Evolutionary conservation across 768 basidiomycete genomes (phyloP), one percentile per base, ranked within the genome.

Genomic region (Suillus discolor): DNA sequence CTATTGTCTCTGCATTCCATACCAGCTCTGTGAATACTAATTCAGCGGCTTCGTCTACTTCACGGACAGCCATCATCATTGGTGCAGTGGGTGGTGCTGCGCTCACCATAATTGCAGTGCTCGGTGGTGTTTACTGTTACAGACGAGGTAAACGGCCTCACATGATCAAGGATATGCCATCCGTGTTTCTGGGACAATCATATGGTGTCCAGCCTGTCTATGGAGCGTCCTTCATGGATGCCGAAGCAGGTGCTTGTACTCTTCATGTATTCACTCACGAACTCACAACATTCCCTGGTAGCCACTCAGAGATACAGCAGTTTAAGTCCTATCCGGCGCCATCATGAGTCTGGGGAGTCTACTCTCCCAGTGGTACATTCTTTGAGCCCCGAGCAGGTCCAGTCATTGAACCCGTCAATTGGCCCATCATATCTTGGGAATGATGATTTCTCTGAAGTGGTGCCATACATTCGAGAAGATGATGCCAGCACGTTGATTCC

Each of bases 401-500:
- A 20, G 18, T 42, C 39, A 25, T 12, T 28, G 0, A 59, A 20
- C 18, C 12, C 39, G 1, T 41, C 25, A 18, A 18, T 16, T 25
- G 23, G 57, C 23, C 1, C 25, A 1, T 41, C 57, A 41, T 28
- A 41, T 60, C 9, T 41, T 25, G n/a, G 12, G 39, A 41, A 25
- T 42, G 57, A 42, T 39, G 20, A 16, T 28, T 18, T 41, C 1
- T 60, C 39, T 54, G 18, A 25, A 42, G 8, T 23, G 8, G 16
- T 4, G 25, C 6, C 25, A 18, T 42, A 41, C 39, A 60, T 5
- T 12, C 57, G 39, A 42, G 57, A 60, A 60, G 25, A 60, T 18
- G 57, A 60, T 42, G 57, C 39, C 12, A 39, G 57, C 25, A 60
- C 57, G 6, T 20, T 60, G 25, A 60, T 60, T 28, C 57, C 25